Evolutionary conservation across 2,329 filamentous ascomycete species (phyloP), one percentile per base, ranked within the genome.

Genomic region (Furcasterigmium sp.): DNA sequence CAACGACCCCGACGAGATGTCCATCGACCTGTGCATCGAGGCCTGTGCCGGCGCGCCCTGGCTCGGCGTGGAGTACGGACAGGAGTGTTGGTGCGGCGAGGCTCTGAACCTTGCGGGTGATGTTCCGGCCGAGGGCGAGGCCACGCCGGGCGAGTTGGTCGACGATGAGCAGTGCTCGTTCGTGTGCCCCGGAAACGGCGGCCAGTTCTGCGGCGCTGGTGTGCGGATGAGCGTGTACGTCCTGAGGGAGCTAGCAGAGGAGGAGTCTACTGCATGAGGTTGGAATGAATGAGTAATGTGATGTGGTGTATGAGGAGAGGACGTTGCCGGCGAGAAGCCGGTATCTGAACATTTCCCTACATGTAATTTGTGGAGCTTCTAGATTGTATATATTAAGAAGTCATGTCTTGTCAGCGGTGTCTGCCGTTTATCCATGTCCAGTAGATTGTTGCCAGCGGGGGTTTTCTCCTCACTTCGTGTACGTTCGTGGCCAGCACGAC

Each of bases 181-280:
- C 29, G 42, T 37, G 26, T 52, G 50, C 20, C 39, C 45, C 3
- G 51, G 51, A 8, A 40, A 53, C 29, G 34, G 21, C 28, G 39
- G 34, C 3, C 35, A 50, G 25, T 47, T 37, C 44, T 53, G 51
- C 25, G 51, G 51, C 3, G 51, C 58, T 0, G 55, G 57, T 0
- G 23, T 46, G 0, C 55, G 53, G 43, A 46, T 68, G 37, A 65
- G 56, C 28, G 17, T 65, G 43, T 68, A 68, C 3, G 49, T 53
- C 48, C 50, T 14, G 39, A 13, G 35, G 19, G 9, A 15, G 18
- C 11, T 37, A 8, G 35, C 35, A 4, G 18, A 20, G 17, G 21
- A n/a, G 19, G 17, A 19, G 21, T 3, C 18, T 10, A 17, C n/a
- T 8, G 8, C 17, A 15, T 4, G 29, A 8, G 8, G 10, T 7